Percentiles rank a stretch among this genome's conserved stretches.
phyloP scores from a whole-genome alignment of 306 rosid species.

The Trifolium pratense region DNA sequence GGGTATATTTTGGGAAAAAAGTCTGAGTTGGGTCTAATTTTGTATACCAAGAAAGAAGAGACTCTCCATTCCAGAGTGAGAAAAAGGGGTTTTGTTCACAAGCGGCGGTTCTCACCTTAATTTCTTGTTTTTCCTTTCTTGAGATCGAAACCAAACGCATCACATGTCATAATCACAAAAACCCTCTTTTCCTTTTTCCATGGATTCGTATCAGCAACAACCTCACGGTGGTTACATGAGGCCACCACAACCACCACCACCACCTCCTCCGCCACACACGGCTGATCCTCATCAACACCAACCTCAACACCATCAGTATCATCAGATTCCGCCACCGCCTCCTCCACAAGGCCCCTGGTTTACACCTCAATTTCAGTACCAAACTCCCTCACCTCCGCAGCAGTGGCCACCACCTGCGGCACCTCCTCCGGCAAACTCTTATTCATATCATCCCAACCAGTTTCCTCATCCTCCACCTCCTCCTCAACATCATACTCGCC shows the following conservation, averaged over 20 bases:
- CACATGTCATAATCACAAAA: slow-evolving; percentile 1
- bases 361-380: slow-evolving; percentile 79
- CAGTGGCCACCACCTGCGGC: slow-evolving; percentile 76
- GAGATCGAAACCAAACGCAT: slow-evolving; percentile 34
- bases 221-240: slow-evolving; percentile 65
- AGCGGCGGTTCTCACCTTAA: slow-evolving; percentile 32
- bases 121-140: not conserved
- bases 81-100: slow-evolving; percentile 15
- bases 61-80: not conserved
- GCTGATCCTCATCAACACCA: slow-evolving; percentile 71
- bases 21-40: too few relatives aligned
- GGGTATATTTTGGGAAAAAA: too few relatives aligned
- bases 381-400: slow-evolving; percentile 68
- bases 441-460: slow-evolving; percentile 62
- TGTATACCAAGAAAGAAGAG: too few relatives aligned
- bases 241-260: slow-evolving; percentile 56
- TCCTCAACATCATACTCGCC: slow-evolving; percentile 45
- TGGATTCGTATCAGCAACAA: slow-evolving; percentile 82
- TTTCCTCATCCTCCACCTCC: slow-evolving; percentile 66
- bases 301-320: slow-evolving; percentile 63
- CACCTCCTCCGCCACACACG: slow-evolving; percentile 55
- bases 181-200: not conserved
- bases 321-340: slow-evolving; percentile 49
- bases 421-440: slow-evolving; percentile 58
- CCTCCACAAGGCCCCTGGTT: slow-evolving; percentile 76